Evolutionary conservation across 2,329 filamentous ascomycete genomes (phyloP).

Genomic region (Cadophora gregata): DNA sequence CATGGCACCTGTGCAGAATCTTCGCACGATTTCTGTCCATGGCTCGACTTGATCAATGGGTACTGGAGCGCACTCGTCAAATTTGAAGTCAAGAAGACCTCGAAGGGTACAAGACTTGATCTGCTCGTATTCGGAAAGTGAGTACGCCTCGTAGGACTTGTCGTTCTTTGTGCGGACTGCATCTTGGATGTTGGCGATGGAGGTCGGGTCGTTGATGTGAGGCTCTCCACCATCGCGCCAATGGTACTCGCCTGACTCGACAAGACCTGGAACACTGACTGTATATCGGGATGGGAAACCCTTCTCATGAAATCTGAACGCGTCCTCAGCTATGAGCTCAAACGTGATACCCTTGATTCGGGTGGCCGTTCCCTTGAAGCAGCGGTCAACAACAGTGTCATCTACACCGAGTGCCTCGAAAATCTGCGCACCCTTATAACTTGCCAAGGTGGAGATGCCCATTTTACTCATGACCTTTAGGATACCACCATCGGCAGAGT

Average conservation of each 20-base stretch:
- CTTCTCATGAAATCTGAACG: slow-evolving; percentile 92
- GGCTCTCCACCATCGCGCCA: slow-evolving; percentile 97
- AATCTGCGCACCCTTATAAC: slow-evolving; percentile 97
- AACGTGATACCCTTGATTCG: slow-evolving; percentile 95
- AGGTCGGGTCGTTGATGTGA: slow-evolving; percentile 92
- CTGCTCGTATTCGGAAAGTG: slow-evolving; percentile 89
- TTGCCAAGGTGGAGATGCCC: slow-evolving; percentile 96
- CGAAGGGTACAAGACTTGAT: slow-evolving; percentile 96
- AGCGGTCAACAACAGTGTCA: slow-evolving; percentile 88
- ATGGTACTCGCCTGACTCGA: slow-evolving; percentile 96
- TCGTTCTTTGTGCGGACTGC: slow-evolving; percentile 97
- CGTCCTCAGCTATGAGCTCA: slow-evolving; percentile 90
- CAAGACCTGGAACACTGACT: slow-evolving; percentile 76
- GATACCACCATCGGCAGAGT: slow-evolving; percentile 94
- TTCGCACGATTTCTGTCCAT: slow-evolving; percentile 96
- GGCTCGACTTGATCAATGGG: slow-evolving; percentile 97
- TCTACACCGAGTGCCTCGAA: slow-evolving; percentile 96
- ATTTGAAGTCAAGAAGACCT: slow-evolving; percentile 94
- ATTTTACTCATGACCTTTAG: slow-evolving; percentile 99
- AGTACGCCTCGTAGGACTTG: slow-evolving; percentile 98
- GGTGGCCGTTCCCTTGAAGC: slow-evolving; percentile 92
- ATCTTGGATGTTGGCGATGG: slow-evolving; percentile 96
- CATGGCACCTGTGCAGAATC: slow-evolving; percentile 97
- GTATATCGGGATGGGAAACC: slow-evolving; percentile 86
- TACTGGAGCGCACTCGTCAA: slow-evolving; percentile 82